Conservation (phyloP, 495 filamentous ascomycete genomes). For the Annulohypoxylon bovei region DNA sequence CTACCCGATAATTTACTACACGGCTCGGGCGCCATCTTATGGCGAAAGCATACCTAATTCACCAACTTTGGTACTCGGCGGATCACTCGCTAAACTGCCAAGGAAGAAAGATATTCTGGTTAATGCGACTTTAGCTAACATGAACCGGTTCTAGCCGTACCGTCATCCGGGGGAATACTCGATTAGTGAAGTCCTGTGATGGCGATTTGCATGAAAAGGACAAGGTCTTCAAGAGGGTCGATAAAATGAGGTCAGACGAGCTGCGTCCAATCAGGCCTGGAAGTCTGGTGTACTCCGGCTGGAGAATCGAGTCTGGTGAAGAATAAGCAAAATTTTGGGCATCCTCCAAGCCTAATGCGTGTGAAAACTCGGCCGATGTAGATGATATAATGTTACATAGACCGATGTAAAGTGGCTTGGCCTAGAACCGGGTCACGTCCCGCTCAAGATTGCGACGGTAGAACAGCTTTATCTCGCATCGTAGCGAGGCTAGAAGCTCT, state of each 20-base stretch:
- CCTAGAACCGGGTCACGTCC: background rate
- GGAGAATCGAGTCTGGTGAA: background rate
- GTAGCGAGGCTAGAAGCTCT: background rate
- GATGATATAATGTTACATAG: constrained; percentile 13
- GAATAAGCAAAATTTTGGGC: background rate
- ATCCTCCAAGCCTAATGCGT: background rate
- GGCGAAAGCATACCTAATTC: background rate
- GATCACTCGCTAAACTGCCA: constrained; percentile 4
- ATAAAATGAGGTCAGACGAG: background rate
- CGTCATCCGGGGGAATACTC: background rate
- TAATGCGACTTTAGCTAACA: constrained; percentile 19
- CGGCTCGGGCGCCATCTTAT: background rate
- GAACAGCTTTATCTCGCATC: constrained; percentile 2
- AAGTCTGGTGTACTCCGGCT: background rate
- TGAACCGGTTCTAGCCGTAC: constrained; percentile 12
- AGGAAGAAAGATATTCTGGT: constrained; percentile 11
- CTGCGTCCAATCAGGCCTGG: background rate
- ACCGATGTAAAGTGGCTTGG: background rate
- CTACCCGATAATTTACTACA: constrained; percentile 8
- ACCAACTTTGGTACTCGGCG: constrained; percentile 1
- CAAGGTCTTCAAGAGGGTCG: background rate
- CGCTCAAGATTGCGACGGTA: background rate
- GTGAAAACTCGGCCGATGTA: background rate
- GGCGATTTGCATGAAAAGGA: background rate
- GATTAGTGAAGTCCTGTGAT: background rate